A percentile compares a stretch with the other conserved stretches of the same genome.
phyloP scores from a whole-genome alignment of 805 yeast species.

The Candida sonorensis region DNA sequence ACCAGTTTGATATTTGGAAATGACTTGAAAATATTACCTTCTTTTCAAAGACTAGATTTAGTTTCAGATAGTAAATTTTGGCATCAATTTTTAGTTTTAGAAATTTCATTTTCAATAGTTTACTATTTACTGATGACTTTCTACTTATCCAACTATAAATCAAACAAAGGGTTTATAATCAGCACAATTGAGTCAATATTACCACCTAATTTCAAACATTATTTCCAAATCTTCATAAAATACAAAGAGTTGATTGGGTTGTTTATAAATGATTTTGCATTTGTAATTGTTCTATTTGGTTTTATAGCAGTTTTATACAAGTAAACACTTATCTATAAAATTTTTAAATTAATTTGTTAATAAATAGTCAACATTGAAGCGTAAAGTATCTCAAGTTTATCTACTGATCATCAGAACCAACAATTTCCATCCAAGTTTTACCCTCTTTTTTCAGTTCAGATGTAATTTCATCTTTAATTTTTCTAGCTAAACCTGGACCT shows the following conservation, averaged over 20 bases:
- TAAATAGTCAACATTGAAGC: too few relatives aligned
- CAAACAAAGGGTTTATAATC: slow-evolving; percentile 11
- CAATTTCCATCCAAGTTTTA: slow-evolving; percentile 75
- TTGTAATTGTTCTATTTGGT: slow-evolving; percentile 22
- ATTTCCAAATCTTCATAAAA: slow-evolving; percentile 12
- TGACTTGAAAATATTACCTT: slow-evolving; percentile 4
- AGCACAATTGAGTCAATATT: slow-evolving; percentile 17
- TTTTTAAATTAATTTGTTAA: too few relatives aligned
- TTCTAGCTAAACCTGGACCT: slow-evolving; percentile 79
- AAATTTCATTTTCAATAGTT: slow-evolving; percentile 13
- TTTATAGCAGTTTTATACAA: slow-evolving; percentile 7
- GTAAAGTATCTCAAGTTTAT: too few relatives aligned
- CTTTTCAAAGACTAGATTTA: slow-evolving; percentile 7
- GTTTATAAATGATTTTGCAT: slow-evolving; percentile 20
- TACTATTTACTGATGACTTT: slow-evolving; percentile 2
- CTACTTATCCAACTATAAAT: slow-evolving; percentile 1
- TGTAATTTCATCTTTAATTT: slow-evolving; percentile 53
- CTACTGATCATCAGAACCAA: slow-evolving; percentile 59
- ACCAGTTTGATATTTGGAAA: slow-evolving; percentile 4
- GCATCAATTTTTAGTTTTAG: slow-evolving; percentile 17
- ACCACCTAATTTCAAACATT: slow-evolving; percentile 12
- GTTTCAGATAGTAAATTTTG: slow-evolving; percentile 12
- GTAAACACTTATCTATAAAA: neutral
- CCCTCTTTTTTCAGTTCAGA: slow-evolving; percentile 62
- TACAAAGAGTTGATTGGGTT: slow-evolving; percentile 22